phyloP scores from a whole-genome alignment of 83 land plant species.

The Picea abies region DNA sequence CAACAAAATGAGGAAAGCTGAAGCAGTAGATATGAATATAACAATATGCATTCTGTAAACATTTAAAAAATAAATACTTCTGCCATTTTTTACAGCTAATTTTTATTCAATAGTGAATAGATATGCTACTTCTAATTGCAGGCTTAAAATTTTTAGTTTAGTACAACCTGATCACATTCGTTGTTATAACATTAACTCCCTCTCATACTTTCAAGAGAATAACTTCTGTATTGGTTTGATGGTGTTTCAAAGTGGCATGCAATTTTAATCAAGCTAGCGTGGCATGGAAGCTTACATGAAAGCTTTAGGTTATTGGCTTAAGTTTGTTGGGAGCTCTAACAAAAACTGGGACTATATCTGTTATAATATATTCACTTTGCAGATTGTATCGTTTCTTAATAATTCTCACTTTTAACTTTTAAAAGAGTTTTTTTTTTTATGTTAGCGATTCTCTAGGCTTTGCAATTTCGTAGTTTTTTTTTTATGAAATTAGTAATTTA shows the following conservation, averaged over 20 bases:
- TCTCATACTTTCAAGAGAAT: background rate
- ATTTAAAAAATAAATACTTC: background rate
- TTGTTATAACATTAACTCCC: background rate
- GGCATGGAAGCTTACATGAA: background rate
- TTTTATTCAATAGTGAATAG: no score
- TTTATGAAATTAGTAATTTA: no score
- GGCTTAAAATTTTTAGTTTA: no score
- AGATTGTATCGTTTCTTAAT: no score
- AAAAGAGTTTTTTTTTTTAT: no score
- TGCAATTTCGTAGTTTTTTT: no score
- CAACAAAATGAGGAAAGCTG: background rate
- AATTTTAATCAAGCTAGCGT: background rate
- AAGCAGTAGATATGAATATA: no score
- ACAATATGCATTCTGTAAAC: no score
- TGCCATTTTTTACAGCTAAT: no score
- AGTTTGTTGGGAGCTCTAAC: background rate
- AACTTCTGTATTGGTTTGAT: background rate
- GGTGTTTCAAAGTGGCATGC: background rate
- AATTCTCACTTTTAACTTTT: no score
- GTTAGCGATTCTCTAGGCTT: no score
- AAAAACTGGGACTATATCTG: background rate
- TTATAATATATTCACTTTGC: background rate
- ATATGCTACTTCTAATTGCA: no score
- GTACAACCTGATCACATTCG: background rate
- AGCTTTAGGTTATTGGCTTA: background rate